Evolutionary conservation across 2,329 filamentous ascomycete species (phyloP), one percentile per base, ranked within the genome.

Genomic region (Cladosporium sphaerospermum): DNA sequence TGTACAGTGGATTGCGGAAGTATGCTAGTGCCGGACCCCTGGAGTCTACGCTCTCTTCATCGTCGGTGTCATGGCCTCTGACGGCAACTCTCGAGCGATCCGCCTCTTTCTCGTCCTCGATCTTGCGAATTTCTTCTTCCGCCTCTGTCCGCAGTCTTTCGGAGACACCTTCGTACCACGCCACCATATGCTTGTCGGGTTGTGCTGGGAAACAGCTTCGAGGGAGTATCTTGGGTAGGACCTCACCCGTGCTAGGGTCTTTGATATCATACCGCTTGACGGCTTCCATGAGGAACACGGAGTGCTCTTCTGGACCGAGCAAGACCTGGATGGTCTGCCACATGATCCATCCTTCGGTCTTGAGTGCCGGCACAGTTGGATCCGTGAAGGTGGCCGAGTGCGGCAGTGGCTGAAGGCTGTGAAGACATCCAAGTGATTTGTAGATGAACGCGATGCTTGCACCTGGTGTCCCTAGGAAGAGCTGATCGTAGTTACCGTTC

Each of bases 251-350:
- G 41, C 83, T 80, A 0, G 86, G 86, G 62, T 95, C 82, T 55
- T 79, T 81, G 54, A 97, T 78, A 34, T 82, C 78, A 80, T 90
- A 96, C 58, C 86, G 77, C 56, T 79, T 79, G 3, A 95, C 86
- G 0, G 90, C 89, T 63, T 82, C 84, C 63, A 93, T 89, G 19
- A 99, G 70, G 62, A 90, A 92, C 0, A 83, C 82, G 1, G 90
- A 86, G 72, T 97, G 91, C 62, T 95, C 88, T 61, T 93, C 86
- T 0, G 93, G 93, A 1, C 85, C 88, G 1, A 97, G 79, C 34
- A 97, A 75, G 18, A 96, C 79, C 72, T 97, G 89, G 52, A 97
- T 87, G 0, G 88, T 89, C 73, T 96, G 86, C 92, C 92, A 99
- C 67, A 89, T 84, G 41, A 92, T 88, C 69, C 95, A 99, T 39